Base-by-base conservation (phyloP, 169 alveolate genomes). In the Toxoplasma gondii region DNA sequence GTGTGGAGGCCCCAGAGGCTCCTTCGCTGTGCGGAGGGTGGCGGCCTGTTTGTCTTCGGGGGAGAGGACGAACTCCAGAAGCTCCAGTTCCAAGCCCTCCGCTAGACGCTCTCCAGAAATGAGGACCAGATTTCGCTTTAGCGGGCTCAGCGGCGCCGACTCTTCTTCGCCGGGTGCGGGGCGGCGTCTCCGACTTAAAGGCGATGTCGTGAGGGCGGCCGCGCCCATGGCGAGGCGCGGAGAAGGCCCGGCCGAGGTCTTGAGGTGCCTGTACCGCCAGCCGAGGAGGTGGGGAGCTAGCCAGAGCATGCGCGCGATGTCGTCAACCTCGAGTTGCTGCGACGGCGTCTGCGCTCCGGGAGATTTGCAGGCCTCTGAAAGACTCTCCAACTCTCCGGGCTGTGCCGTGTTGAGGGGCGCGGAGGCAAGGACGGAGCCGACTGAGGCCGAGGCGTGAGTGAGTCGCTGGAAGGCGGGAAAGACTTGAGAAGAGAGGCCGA, bases 231-330 rank as follows among this genome's bases (percentile, higher is more conserved):
- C 24, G 74, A 64, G 74, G 10, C 86, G 86, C 29, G 27, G 44
- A 19, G 39, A 16, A 9, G 39, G 9, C 53, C 19, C 90, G 19
- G 64, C 67, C 38, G 69, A 4, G 43, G 69, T 7, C 34, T 44
- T 82, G 69, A 39, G 22, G 12, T 36, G 54, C 41, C 90, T 29
- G 10, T 19, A 41, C 17, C 90, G 53, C 90, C 90, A 82, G 34
- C 39, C 90, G 38, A 82, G 38, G 41, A 82, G 90, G 64, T 41
- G 90, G 24, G 90, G 90, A 7, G 90, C 90, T 36, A 82, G 64
- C 90, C 90, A 82, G n/a, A 82, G 38, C 67, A 82, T 38, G 38
- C 90, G 90, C 4, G 44, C 90, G 4, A 82, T 39, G 90, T 82
- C 90, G 19, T 78, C 86, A 1, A 29, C 24, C 29, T 78, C 43